phyloP scores from a whole-genome alignment of 1,284 basidiomycete genomes.

The Malassezia arunalokei region DNA sequence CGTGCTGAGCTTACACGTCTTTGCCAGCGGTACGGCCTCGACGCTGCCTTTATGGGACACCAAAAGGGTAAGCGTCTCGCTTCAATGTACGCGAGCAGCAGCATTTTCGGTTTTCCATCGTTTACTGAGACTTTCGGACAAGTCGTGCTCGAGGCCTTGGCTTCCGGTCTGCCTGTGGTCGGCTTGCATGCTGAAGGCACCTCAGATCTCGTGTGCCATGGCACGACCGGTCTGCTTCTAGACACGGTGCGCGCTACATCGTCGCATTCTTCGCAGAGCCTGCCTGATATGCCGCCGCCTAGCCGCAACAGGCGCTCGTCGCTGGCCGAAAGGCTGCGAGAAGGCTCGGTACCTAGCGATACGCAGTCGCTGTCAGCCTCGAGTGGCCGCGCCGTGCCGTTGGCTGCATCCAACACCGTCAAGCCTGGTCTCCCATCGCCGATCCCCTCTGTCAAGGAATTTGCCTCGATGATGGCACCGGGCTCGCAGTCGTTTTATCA shows the following conservation, averaged over 20 bases:
- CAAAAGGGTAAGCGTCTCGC: conserved; percentile 43
- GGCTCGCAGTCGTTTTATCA: conserved; percentile 43
- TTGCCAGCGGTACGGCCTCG: conserved; percentile 49
- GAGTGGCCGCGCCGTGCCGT: conserved; percentile 1
- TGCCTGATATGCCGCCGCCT: not conserved
- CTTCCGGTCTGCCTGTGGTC: conserved; percentile 53
- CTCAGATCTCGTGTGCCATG: conserved; percentile 52
- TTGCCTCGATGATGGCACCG: conserved; percentile 42
- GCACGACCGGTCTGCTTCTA: conserved; percentile 49
- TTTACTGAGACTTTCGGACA: conserved; percentile 55
- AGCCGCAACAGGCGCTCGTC: not conserved
- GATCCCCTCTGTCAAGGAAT: conserved; percentile 29
- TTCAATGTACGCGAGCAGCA: conserved; percentile 51
- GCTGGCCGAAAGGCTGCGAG: not conserved
- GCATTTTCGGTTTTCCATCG: conserved; percentile 53
- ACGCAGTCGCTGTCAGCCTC: not conserved
- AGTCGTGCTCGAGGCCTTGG: conserved; percentile 53
- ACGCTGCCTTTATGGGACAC: conserved; percentile 52
- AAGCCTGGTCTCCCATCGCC: conserved; percentile 19
- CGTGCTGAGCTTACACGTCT: conserved; percentile 49
- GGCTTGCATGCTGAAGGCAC: conserved; percentile 54
- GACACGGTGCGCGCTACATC: conserved; percentile 19
- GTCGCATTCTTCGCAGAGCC: not conserved
- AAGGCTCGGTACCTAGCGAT: not conserved
- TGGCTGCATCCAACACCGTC: not conserved